Percentiles rank a stretch among this genome's conserved stretches.
These are phyloP conservation scores for Solanum gandarillasii DNA, from an alignment of 257 asterid genomes.

Conservation along the genomic window DNA sequence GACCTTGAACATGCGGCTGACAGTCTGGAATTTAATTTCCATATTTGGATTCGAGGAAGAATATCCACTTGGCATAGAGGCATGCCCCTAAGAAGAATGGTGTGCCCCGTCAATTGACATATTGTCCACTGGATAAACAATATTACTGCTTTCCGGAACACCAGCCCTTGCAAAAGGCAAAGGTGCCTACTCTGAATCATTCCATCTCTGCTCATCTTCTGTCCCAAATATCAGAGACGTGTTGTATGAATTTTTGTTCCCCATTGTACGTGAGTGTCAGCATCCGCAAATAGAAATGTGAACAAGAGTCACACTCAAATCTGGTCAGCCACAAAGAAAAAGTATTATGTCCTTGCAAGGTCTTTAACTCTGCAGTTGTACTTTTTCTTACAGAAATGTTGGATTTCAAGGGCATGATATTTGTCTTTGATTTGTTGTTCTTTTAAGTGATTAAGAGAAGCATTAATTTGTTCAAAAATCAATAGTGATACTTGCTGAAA, in stretches of 20 bases:
- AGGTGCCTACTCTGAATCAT: constrained; percentile 42
- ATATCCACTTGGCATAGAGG: constrained; percentile 34
- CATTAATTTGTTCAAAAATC: too few species aligned
- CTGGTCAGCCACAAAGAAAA: too few species aligned
- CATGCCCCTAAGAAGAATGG: constrained; percentile 42
- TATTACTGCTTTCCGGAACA: constrained; percentile 32
- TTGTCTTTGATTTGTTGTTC: too few species aligned
- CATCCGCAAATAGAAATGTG: constrained; percentile 14
- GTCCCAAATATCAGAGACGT: constrained; percentile 43
- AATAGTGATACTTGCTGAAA: too few species aligned
- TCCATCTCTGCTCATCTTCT: constrained; percentile 53
- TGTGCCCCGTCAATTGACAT: constrained; percentile 27
- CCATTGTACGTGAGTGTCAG: constrained; percentile 22
- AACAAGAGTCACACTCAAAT: background rate
- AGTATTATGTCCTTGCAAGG: too few species aligned
- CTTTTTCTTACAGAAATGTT: too few species aligned
- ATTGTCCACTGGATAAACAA: constrained; percentile 33
- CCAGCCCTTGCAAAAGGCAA: constrained; percentile 27
- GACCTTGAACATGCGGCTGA: constrained; percentile 36
- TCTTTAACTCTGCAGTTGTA: too few species aligned
- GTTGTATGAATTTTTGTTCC: constrained; percentile 46
- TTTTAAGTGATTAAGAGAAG: too few species aligned
- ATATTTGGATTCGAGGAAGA: constrained; percentile 23
- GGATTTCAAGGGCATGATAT: too few species aligned
- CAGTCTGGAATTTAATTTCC: constrained; percentile 27